A percentile compares a stretch with the other conserved stretches of the same genome.
Conservation (phyloP, 2,329 filamentous ascomycete species). For the Aspergillus brunneoviolaceus region DNA sequence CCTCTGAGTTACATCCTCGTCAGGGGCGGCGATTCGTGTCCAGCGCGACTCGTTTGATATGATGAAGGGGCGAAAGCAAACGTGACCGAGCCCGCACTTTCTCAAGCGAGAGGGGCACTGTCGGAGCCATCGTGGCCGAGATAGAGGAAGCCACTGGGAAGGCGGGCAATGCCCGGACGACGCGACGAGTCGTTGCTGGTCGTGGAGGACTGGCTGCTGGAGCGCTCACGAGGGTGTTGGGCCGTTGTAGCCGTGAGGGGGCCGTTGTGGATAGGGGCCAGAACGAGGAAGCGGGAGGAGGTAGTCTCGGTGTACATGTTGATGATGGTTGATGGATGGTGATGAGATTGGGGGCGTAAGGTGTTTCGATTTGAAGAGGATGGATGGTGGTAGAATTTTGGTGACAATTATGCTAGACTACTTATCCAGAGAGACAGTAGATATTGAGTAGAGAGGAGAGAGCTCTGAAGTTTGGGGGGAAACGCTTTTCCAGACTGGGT, state of each 20-base stretch:
- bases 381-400: background rate
- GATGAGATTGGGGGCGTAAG: background rate
- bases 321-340: slow-evolving; percentile 5
- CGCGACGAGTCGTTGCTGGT: slow-evolving; percentile 6
- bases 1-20: background rate
- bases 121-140: slow-evolving; percentile 24
- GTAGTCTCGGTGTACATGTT: slow-evolving; percentile 33
- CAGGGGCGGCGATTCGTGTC: slow-evolving; percentile 10
- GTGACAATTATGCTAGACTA: background rate
- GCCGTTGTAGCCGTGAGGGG: slow-evolving; percentile 22
- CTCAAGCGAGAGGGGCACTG: background rate
- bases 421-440: background rate
- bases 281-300: slow-evolving; percentile 31
- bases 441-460: background rate
- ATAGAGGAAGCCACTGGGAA: slow-evolving; percentile 29
- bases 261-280: slow-evolving; percentile 31
- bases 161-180: slow-evolving; percentile 9
- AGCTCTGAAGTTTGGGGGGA: background rate
- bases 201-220: slow-evolving; percentile 30
- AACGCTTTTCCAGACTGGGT: background rate
- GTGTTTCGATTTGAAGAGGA: background rate
- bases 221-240: slow-evolving; percentile 20
- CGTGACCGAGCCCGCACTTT: background rate
- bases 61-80: background rate
- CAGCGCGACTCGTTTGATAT: slow-evolving; percentile 16